phyloP scores from a whole-genome alignment of 1,284 basidiomycete genomes.

The Cystobasidium sp. region DNA sequence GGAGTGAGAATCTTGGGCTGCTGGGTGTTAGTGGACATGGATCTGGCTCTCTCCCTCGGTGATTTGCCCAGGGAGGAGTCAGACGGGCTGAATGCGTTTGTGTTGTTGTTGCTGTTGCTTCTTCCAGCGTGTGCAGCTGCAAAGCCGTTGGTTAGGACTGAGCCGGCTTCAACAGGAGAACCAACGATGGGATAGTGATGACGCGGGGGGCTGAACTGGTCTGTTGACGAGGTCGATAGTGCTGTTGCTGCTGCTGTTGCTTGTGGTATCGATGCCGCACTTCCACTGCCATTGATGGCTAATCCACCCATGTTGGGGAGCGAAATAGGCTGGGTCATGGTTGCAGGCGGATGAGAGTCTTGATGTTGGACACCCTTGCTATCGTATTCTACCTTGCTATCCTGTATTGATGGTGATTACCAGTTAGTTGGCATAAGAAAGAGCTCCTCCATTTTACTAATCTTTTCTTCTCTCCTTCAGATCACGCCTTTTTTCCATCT shows the following conservation, averaged over 20 bases:
- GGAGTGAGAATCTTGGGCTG: constrained; percentile 41
- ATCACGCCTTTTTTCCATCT: constrained; percentile 2
- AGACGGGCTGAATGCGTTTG: constrained; percentile 13
- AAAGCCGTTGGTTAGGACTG: constrained; percentile 11
- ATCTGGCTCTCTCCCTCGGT: constrained; percentile 27
- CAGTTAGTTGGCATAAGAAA: background rate
- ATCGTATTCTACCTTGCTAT: background rate
- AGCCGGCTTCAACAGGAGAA: constrained; percentile 14
- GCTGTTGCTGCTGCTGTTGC: constrained; percentile 29
- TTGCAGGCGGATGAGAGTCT: background rate
- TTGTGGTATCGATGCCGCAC: background rate
- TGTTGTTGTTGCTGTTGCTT: background rate
- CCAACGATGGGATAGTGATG: constrained; percentile 43
- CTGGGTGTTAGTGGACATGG: constrained; percentile 29
- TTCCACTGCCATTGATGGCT: background rate
- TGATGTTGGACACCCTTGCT: background rate
- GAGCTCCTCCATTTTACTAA: background rate
- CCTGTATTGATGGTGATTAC: background rate
- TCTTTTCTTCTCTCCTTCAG: background rate
- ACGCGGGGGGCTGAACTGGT: constrained; percentile 37
- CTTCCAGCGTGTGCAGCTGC: constrained; percentile 11
- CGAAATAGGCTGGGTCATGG: constrained; percentile 42
- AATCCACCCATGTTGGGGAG: constrained; percentile 26
- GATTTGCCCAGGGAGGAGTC: constrained; percentile 4
- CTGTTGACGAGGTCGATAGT: constrained; percentile 13